A percentile compares a stretch with the other conserved stretches of the same genome.
These are phyloP conservation scores for Coemansia sp. DNA, from an alignment of 371 early-diverging fungal species.

Conservation along the genomic window DNA sequence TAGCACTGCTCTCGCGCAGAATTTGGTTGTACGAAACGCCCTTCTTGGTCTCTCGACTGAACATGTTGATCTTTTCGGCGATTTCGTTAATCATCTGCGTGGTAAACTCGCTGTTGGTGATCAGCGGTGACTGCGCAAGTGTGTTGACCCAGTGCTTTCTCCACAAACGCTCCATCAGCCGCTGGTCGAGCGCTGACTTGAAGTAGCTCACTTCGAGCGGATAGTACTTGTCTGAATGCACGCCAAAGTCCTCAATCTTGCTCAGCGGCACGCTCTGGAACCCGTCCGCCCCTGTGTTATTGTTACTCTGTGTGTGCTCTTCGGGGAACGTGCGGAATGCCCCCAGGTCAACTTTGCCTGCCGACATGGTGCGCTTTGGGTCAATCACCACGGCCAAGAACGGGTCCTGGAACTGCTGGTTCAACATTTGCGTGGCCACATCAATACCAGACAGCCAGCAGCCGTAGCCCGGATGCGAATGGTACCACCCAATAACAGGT, in stretches of 20 bases:
- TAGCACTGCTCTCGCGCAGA: constrained; percentile 41
- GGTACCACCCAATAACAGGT: constrained; percentile 97
- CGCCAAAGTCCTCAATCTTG: constrained; percentile 98
- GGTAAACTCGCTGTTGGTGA: constrained; percentile 61
- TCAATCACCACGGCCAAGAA: constrained; percentile 96
- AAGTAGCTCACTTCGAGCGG: constrained; percentile 89
- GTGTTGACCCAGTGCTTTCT: constrained; percentile 97
- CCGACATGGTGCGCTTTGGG: constrained; percentile 93
- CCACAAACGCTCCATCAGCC: constrained; percentile 89
- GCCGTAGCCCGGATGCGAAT: constrained; percentile 97
- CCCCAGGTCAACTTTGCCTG: constrained; percentile 96
- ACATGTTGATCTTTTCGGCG: constrained; percentile 31
- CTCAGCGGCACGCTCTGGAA: constrained; percentile 67
- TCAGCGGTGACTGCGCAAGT: constrained; percentile 85
- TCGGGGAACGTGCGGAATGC: constrained; percentile 96
- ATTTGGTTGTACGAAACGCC: constrained; percentile 25
- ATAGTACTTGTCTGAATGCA: constrained; percentile 91
- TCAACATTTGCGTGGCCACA: constrained; percentile 91
- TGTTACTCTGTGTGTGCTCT: constrained; percentile 36
- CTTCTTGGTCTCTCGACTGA: constrained; percentile 27
- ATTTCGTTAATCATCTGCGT: constrained; percentile 41
- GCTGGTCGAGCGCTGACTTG: constrained; percentile 85
- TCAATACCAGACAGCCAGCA: constrained; percentile 99
- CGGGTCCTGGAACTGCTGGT: constrained; percentile 95
- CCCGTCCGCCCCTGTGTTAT: constrained; percentile 46